Percentiles rank a stretch among this genome's conserved stretches.
Conservation (phyloP, 768 basidiomycete genomes). For the Albatrellus ellisii region DNA sequence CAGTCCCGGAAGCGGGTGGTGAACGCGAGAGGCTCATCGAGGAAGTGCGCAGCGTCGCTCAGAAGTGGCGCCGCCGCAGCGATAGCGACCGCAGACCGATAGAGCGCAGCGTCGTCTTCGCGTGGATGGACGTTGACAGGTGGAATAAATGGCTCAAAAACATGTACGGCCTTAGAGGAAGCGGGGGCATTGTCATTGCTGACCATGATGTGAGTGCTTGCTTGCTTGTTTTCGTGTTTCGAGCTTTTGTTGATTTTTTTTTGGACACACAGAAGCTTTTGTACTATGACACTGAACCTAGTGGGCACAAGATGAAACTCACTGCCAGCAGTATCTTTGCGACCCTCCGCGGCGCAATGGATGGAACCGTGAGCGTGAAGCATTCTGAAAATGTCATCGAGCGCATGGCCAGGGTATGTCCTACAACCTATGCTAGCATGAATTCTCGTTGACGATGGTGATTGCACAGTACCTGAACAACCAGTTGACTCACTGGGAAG, state of each 20-base stretch:
- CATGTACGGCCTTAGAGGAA: slow-evolving; percentile 62
- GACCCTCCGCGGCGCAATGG: slow-evolving; percentile 53
- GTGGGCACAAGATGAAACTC: slow-evolving; percentile 41
- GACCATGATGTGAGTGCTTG: slow-evolving; percentile 61
- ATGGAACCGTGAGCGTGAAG: slow-evolving; percentile 34
- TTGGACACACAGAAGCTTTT: slow-evolving; percentile 49
- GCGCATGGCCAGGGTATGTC: slow-evolving; percentile 45
- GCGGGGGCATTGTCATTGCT: slow-evolving; percentile 48
- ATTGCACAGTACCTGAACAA: slow-evolving; percentile 22
- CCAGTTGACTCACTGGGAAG: slow-evolving; percentile 17
- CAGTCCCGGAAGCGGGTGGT: slow-evolving; percentile 23
- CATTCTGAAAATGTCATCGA: slow-evolving; percentile 65
- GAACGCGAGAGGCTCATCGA: slow-evolving; percentile 28
- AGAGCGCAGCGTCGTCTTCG: slow-evolving; percentile 58
- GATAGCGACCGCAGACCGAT: slow-evolving; percentile 18
- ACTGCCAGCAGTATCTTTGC: slow-evolving; percentile 46
- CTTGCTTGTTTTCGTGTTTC: not conserved
- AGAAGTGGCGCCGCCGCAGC: slow-evolving; percentile 42
- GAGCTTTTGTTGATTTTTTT: slow-evolving; percentile 1
- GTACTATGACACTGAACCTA: slow-evolving; percentile 62
- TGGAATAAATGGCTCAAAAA: slow-evolving; percentile 88
- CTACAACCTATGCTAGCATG: slow-evolving; percentile 6
- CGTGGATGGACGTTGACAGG: slow-evolving; percentile 77
- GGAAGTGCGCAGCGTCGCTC: slow-evolving; percentile 37
- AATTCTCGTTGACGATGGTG: not conserved